Conservation (phyloP, 805 yeast species). For the Hanseniaspora valbyensis region DNA sequence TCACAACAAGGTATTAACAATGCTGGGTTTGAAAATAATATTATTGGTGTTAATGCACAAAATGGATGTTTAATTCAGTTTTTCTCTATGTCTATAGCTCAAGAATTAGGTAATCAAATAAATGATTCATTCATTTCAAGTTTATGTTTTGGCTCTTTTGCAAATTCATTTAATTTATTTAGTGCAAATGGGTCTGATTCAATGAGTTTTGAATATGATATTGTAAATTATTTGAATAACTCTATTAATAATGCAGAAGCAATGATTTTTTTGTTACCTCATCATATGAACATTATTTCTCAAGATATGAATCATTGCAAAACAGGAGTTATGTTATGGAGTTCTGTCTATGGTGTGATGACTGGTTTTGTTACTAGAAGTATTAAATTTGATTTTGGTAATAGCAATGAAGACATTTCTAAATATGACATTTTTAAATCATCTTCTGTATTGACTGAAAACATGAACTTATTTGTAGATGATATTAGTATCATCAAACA, state of each 20-base stretch:
- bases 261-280: conserved; percentile 57
- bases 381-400: conserved; percentile 35
- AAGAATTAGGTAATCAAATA: conserved; percentile 39
- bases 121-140: conserved; percentile 37
- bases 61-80: conserved; percentile 22
- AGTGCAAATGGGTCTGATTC: conserved; percentile 34
- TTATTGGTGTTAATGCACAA: background rate
- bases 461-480: conserved; percentile 20
- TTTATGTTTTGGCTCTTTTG: conserved; percentile 56
- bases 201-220: conserved; percentile 29
- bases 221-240: conserved; percentile 33
- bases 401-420: conserved; percentile 39
- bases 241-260: conserved; percentile 41
- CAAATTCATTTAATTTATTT: conserved; percentile 39
- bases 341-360: conserved; percentile 42
- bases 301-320: conserved; percentile 21
- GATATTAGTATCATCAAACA: conserved; percentile 26
- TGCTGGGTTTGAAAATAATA: background rate
- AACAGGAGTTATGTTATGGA: conserved; percentile 29
- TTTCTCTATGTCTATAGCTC: conserved; percentile 16
- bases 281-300: conserved; percentile 41
- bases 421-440: background rate
- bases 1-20: background rate
- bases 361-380: conserved; percentile 35
- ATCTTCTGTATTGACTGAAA: conserved; percentile 18